Base-by-base conservation (phyloP, 805 yeast species). In the Metschnikowia lunata region DNA sequence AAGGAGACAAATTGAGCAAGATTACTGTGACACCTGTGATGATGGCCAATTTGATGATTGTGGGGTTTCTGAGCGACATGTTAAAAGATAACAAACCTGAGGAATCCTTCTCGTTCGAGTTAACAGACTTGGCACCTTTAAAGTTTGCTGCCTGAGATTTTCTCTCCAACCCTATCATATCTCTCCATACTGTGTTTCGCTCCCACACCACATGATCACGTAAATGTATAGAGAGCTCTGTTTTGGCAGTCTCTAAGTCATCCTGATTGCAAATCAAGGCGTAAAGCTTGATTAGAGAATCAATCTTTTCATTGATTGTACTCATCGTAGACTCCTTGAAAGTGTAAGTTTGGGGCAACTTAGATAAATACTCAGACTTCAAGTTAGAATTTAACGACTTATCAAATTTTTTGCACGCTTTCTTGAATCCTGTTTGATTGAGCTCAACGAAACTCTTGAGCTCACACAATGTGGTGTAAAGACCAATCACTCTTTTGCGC, bases 71-170 rank as follows among this genome's bases (percentile, higher is more conserved):
- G 35, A 53, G 47, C 8, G 57, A 53, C 8, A 53, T 31, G 33
- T 52, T 52, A 34, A 52, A 44, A 23, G 51, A 39, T 2, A 53
- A 42, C 26, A 51, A 18, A 2, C 54, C 50, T 13, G 55, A 41
- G 1, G 43, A 34, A 3, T 43, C 41, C 23, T 51, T 46, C 27
- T 45, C 45, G 34, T 46, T 39, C 3, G 36, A n/a, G 13, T 39
- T 14, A 8, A 32, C 34, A 9, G 34, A 12, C n/a, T 37, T 37
- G 11, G 42, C 37, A 4, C 37, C 41, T 15, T 50, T 50, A 6
- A 45, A 44, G 52, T 62, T 50, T 2, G 90, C 89, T 15, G 88
- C 88, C 56, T 89, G 91, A 0, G 90, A 72, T 56, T 86, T 86
- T 54, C 96, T 77, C 61, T 90, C 97, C 51, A 75, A 59, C 1